Evolutionary conservation across 2,329 filamentous ascomycete species (phyloP), one percentile per base, ranked within the genome.

Genomic region (Tolypocladium ovalisporum): DNA sequence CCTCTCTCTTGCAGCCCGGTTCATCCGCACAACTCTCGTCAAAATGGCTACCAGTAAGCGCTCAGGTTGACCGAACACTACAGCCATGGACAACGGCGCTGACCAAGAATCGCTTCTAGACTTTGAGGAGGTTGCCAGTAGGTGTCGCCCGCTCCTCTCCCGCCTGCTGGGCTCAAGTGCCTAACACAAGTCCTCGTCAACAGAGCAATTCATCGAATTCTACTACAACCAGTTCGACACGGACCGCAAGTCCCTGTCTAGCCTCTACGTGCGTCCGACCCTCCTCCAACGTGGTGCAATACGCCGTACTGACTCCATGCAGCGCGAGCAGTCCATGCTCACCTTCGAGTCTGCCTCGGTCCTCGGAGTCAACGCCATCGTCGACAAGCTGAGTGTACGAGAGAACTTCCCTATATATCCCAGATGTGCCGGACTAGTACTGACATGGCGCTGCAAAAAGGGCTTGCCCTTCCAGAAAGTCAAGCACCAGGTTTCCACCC

Each of bases 151-250:
- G 40, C 15, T 42, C 36, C 39, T 15, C 53, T 63, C 29, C 62
- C 58, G 27, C 12, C 35, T n/a, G 17, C 29, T 7, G 22, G 22
- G 52, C 15, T 12, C n/a, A 12, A 24, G 22, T 24, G 15, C 12
- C 56, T 57, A 32, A 57, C 56, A 36, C 15, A 4, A 22, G 6
- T 3, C 2, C 9, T 5, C 42, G n/a, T 51, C 52, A 58, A 63
- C 54, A 97, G 92, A 87, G 73, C 83, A 95, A 76, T 97, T 97
- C 75, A 87, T 93, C 64, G 71, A 86, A 60, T 93, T 87, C 80
- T 97, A 97, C 84, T 97, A 96, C 82, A 79, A 87, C 68, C 86
- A 85, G 59, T 96, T 97, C 75, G 91, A 96, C 72, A 62, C 69
- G 60, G 80, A 92, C 74, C 87, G 91, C 68, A 74, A 75, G 57